Evolutionary conservation across 179 eudicot species (phyloP), one percentile per base, ranked within the genome.

Genomic region (Spinacia oleracea): DNA sequence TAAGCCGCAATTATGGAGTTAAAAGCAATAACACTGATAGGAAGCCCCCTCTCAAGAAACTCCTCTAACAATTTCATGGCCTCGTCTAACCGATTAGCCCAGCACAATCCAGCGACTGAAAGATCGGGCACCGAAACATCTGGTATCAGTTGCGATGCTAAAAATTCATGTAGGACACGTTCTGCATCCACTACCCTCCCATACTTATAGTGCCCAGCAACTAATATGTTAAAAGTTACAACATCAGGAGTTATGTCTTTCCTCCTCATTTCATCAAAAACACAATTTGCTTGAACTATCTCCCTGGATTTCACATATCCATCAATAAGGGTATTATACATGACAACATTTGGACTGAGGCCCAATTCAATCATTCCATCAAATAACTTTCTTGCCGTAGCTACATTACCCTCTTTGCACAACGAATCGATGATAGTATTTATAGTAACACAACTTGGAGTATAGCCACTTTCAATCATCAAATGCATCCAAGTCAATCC

Each of bases 281-380:
- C 89, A 80, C 78, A 73, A 51, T 80, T 81, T 50, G 99, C 99
- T 75, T 83, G 70, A 85, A 42, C 83, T 46, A 96, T 84, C 65
- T 90, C 88, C 83, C 91, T 84, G 76, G 94, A 90, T 83, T 93
- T 92, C 46, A 90, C 94, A 87, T 89, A 96, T 48, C 99, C 99
- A 80, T 91, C 87, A 68, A 96, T 88, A 63, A 96, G 73, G 42
- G 90, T 82, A 78, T 96, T 96, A 78, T 91, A 89, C 62, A 85
- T 78, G 16, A 60, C 68, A 55, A 91, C 85, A 82, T 73, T 89
- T 27, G 90, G 91, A 67, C 31, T 63, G 42, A 91, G 72, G 69
- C 92, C 92, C 77, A 83, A 58, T 72, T 87, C 89, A 80, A 46
- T 79, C 81, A 91, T 84, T 56, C 79, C 83, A 70, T 89, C 83